Percentiles rank a stretch among this genome's conserved stretches.
phyloP scores from a whole-genome alignment of 768 basidiomycete genomes.

The Boletellus ananiceps region DNA sequence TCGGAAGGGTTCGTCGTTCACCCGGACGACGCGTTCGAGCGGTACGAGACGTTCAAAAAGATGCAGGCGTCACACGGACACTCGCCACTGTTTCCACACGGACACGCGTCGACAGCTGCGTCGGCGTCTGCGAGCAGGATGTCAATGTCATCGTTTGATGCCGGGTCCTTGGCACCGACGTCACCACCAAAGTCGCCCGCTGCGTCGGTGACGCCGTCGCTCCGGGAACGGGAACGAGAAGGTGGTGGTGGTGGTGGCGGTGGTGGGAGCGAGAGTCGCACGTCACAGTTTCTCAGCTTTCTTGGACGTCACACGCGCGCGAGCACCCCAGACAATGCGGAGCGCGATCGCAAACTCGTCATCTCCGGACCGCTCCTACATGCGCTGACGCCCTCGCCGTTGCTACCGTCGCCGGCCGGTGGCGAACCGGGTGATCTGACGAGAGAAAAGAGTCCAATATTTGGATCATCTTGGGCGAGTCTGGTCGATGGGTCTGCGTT shows the following conservation, averaged over 20 bases:
- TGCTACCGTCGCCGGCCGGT: background rate
- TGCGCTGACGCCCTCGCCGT: conserved; percentile 19
- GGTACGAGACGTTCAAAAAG: conserved; percentile 81
- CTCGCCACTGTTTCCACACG: conserved; percentile 5
- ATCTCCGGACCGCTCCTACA: conserved; percentile 69
- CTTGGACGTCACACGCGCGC: conserved; percentile 43
- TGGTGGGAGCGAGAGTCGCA: conserved; percentile 32
- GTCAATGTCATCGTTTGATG: conserved; percentile 61
- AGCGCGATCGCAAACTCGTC: conserved; percentile 40
- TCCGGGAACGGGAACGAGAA: conserved; percentile 24
- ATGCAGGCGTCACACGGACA: conserved; percentile 30
- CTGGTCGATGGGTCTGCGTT: conserved; percentile 81
- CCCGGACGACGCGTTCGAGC: conserved; percentile 82
- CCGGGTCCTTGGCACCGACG: conserved; percentile 27
- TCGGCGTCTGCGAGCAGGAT: conserved; percentile 39
- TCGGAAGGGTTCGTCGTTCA: conserved; percentile 22
- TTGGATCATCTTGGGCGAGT: conserved; percentile 86
- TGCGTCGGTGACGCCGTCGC: conserved; percentile 27
- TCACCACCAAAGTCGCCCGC: conserved; percentile 41
- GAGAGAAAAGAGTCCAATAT: conserved; percentile 53
- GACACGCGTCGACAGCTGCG: background rate
- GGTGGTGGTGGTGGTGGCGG: background rate
- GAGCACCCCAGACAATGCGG: conserved; percentile 49
- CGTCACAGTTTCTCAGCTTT: conserved; percentile 55
- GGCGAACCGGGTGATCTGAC: conserved; percentile 20